Percentiles rank a stretch among this genome's conserved stretches.
phyloP scores from a whole-genome alignment of 305 asterid genomes.

The Petunia hybrid region DNA sequence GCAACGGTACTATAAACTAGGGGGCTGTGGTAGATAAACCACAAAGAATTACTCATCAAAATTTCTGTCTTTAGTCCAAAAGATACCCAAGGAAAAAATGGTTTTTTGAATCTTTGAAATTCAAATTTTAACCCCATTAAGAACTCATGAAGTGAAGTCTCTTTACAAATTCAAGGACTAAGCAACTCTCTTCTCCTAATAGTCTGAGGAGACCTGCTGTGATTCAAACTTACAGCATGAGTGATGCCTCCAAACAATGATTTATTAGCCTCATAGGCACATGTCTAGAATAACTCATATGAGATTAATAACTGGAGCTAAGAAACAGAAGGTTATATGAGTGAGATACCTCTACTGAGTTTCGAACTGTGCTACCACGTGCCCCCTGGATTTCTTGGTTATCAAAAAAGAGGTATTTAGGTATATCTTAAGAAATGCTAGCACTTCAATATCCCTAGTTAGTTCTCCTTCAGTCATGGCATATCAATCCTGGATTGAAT shows the following conservation, averaged over 20 bases:
- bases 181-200: neutral
- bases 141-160: neutral
- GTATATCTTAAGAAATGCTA: neutral
- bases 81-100: constrained; percentile 3
- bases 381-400: too few relatives aligned
- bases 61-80: neutral
- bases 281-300: neutral
- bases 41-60: neutral
- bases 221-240: constrained; percentile 8
- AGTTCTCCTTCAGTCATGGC: neutral
- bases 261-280: constrained; percentile 11
- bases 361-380: too few relatives aligned
- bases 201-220: neutral
- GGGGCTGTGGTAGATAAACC: neutral
- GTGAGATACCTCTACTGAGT: too few relatives aligned
- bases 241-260: constrained; percentile 24
- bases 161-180: neutral
- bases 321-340: neutral
- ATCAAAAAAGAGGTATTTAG: neutral
- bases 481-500: constrained; percentile 20
- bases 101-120: neutral
- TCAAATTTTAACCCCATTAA: constrained; percentile 2
- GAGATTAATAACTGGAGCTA: constrained; percentile 11
- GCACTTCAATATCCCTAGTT: neutral
- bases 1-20: constrained; percentile 1